A percentile compares a stretch with the other conserved stretches of the same genome.
These are phyloP conservation scores for Epichloe baconii DNA, from an alignment of 2,329 filamentous ascomycete genomes.

Conservation along the genomic window DNA sequence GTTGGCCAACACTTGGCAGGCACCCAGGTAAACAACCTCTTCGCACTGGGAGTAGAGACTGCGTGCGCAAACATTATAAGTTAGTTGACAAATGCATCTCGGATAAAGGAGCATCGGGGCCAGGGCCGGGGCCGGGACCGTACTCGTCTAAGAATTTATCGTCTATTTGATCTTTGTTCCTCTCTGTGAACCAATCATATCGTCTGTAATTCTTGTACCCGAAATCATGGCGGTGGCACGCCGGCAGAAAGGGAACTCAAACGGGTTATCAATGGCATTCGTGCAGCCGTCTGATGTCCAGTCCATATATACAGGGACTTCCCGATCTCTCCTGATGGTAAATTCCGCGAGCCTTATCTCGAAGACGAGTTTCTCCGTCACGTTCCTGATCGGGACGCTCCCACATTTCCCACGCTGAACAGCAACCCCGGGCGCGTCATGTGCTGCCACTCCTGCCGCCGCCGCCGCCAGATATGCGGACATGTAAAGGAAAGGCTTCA, in stretches of 20 bases:
- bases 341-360: no score
- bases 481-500: no score
- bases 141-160: conserved; percentile 33
- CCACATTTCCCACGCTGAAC: no score
- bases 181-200: conserved; percentile 24
- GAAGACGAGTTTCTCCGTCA: no score
- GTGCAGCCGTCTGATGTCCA: conserved; percentile 32
- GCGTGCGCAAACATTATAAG: neutral
- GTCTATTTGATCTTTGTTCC: conserved; percentile 27
- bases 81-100: neutral
- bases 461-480: no score
- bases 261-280: conserved; percentile 28
- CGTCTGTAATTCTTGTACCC: conserved; percentile 37
- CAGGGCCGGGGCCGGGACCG: conserved; percentile 1
- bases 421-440: no score
- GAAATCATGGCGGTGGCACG: conserved; percentile 43
- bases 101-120: neutral
- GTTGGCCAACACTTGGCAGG: neutral
- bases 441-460: no score
- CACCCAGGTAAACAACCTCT: rapidly evolving
- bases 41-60: neutral
- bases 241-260: conserved; percentile 28
- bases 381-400: no score
- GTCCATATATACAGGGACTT: conserved; percentile 11
- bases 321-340: neutral